Evolutionary conservation across 805 yeast genomes (phyloP).

Genomic region (Ascoidea rubescens): DNA sequence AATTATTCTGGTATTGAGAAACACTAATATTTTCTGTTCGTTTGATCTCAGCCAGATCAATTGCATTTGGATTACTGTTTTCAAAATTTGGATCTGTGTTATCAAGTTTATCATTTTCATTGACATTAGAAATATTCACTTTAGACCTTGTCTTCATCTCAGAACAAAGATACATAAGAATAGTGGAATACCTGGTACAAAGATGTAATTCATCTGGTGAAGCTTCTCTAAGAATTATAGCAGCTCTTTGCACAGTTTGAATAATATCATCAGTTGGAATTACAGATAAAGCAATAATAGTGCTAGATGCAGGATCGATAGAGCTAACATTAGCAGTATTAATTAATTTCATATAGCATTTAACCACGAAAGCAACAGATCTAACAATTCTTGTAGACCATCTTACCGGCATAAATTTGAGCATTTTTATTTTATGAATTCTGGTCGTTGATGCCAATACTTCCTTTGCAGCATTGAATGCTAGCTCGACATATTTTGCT

Average conservation of each 20-base stretch:
- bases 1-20: background rate
- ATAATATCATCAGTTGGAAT: slow-evolving; percentile 63
- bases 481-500: slow-evolving; percentile 68
- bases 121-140: background rate
- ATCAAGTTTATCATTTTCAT: background rate
- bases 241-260: slow-evolving; percentile 53
- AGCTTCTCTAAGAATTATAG: slow-evolving; percentile 63
- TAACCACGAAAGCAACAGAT: slow-evolving; percentile 82
- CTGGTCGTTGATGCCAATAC: slow-evolving; percentile 57
- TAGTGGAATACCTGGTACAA: slow-evolving; percentile 67
- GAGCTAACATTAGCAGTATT: slow-evolving; percentile 19
- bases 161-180: slow-evolving; percentile 60
- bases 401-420: slow-evolving; percentile 78
- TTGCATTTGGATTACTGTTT: background rate
- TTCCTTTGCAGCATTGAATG: slow-evolving; percentile 75
- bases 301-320: slow-evolving; percentile 5
- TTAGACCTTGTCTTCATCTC: slow-evolving; percentile 44
- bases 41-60: background rate
- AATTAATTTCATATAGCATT: slow-evolving; percentile 60
- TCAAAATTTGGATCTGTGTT: background rate
- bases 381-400: slow-evolving; percentile 81
- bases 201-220: slow-evolving; percentile 84
- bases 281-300: slow-evolving; percentile 43
- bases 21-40: background rate
- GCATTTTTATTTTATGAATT: slow-evolving; percentile 46